These are phyloP conservation scores for Colletotrichum liaoningense DNA, from an alignment of 2,329 filamentous ascomycete species.

Conservation along the genomic window DNA sequence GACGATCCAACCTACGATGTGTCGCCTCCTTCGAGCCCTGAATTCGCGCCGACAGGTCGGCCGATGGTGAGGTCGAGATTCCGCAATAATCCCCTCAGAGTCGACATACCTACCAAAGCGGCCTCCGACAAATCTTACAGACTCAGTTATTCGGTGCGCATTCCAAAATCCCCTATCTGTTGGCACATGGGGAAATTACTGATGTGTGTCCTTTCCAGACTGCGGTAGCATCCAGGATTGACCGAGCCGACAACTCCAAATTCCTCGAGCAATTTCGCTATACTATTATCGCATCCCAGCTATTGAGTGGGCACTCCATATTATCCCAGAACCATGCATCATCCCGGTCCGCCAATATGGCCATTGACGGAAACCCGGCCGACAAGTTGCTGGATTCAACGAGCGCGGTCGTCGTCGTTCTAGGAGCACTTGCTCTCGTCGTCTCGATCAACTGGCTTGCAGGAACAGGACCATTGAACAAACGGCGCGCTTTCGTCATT, in stretches of 20 bases:
- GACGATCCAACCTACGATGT: slow-evolving; percentile 52
- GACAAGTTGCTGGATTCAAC: slow-evolving; percentile 51
- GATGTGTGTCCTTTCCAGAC: slow-evolving; percentile 56
- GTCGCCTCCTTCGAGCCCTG: slow-evolving; percentile 60
- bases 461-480: slow-evolving; percentile 64
- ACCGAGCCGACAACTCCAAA: slow-evolving; percentile 81
- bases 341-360: slow-evolving; percentile 37
- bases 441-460: slow-evolving; percentile 80
- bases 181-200: slow-evolving; percentile 37
- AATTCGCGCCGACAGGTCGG: slow-evolving; percentile 68
- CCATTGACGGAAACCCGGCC: slow-evolving; percentile 41
- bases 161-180: slow-evolving; percentile 30
- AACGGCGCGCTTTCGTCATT: slow-evolving; percentile 62
- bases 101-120: slow-evolving; percentile 53
- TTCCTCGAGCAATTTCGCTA: slow-evolving; percentile 96
- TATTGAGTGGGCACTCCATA: slow-evolving; percentile 78
- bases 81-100: slow-evolving; percentile 58
- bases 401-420: slow-evolving; percentile 65
- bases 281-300: slow-evolving; percentile 89
- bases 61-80: slow-evolving; percentile 66
- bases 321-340: slow-evolving; percentile 50
- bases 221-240: slow-evolving; percentile 78
- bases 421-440: slow-evolving; percentile 75
- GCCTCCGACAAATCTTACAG: slow-evolving; percentile 56
- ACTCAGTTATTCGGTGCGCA: slow-evolving; percentile 63